Evolutionary conservation across 129 eudicot genomes (phyloP), one percentile per base, ranked within the genome.

Genomic region (sunflower (Helianthus annuus)): DNA sequence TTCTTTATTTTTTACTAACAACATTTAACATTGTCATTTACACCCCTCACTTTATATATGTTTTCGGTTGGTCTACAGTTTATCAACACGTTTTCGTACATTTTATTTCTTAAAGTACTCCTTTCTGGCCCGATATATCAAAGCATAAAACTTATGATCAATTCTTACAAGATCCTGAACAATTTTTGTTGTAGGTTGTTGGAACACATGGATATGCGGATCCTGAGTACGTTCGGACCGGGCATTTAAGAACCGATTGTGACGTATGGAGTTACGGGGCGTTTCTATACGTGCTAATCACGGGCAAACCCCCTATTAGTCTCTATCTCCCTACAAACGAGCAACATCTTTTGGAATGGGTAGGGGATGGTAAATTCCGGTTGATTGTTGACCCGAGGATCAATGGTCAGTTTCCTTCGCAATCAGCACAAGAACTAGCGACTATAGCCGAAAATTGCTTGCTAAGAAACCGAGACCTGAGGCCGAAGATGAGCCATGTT

Each of bases 261-360:
- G 96, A 88, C 40, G 88, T 83, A 12, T 88, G 87, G 86, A 83
- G 96, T 66, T 88, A 81, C 17, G 96, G 96, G 29, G 89, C 85
- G 40, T 85, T 86, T 64, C 83, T 86, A n/a, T 89, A 85, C 17
- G 96, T 83, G 48, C 89, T 89, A 46, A 85, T 89, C 62, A 85
- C 91, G 0, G 91, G 91, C 13, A 81, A 83, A 38, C 83, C 83
- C 48, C 91, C 96, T 13, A 52, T 81, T 68, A 86, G 83, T 13
- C 77, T 72, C 10, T 51, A 76, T n/a, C 85, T 86, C 55, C 96
- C 91, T 19, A 81, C 51, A 64, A 54, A 62, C 40, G 89, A 85
- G 74, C 91, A 85, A 46, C 84, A 83, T 59, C 91, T 85, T 48
- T 54, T 86, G 16, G 91, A 83, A 66, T 83, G 91, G 96, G 85